Evolutionary conservation across 2,329 filamentous ascomycete genomes (phyloP), one percentile per base, ranked within the genome.

Genomic region (Penicillium decumbens): DNA sequence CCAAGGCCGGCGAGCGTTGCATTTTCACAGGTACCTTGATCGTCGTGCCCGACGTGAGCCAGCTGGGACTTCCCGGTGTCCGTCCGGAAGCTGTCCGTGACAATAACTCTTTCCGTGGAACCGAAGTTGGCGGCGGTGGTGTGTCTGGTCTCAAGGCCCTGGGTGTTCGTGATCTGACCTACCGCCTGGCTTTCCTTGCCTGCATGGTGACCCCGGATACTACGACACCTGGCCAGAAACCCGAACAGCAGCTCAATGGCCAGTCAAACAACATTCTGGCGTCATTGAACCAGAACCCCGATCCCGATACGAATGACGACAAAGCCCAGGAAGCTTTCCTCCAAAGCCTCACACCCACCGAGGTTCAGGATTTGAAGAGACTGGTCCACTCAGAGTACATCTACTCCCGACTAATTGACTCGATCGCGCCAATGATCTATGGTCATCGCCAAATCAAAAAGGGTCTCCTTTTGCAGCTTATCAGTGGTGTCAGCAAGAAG

Each of bases 371-470:
- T 64, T 77, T 98, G 57, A 87, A 90, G 71, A 78, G 83, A 49
- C 93, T 98, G 85, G 93, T 98, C 24, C 92, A 97, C 71, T 89
- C 87, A 48, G 89, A 95, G 55, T 91, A 95, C 67, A 96, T 97
- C 60, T 98, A 96, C 74, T 85, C 88, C 61, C 84, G 91, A 24
- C 77, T 98, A 8, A 90, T 98, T 30, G 88, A 95, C 63, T 96
- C 91, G 0, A 84, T 98, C 41, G 93, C 93, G 1, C 93, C 93
- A 1, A 98, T 92, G 80, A 91, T 98, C 3, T 98, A 95, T 64
- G 93, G 93, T 12, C 93, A 98, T 67, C 89, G 93, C 54, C 89
- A 96, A 49, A 92, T 98, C 65, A 98, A 98, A 75, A 98, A 98
- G 72, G 93, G 93, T 27, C 77, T 98, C 23, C 80, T 98, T 6